Base-by-base conservation (phyloP, 495 filamentous ascomycete genomes). In the Annulohypoxylon stygium region DNA sequence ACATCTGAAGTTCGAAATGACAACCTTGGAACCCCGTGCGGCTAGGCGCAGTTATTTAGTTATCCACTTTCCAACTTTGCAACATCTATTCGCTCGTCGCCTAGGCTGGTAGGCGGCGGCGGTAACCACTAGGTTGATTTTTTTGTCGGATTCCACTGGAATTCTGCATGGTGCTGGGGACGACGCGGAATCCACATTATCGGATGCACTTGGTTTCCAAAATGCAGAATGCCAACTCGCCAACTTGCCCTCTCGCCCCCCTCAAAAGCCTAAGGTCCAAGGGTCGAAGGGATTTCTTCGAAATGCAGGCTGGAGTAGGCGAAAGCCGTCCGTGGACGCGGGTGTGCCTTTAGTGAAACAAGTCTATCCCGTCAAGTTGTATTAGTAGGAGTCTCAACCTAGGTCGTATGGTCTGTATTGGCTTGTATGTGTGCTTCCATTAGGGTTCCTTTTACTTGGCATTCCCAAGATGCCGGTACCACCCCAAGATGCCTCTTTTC, bases 391-490 rank as follows among this genome's bases (percentile, higher is more conserved):
- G 37, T 43, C 37, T 33, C 30, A 30, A 30, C 30, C 18, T 61
- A 39, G 26, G 33, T 16, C 25, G 39, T 64, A 23, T 53, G 23
- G 47, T 5, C 47, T 50, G 23, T 26, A 23, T 23, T 23, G 20
- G 20, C 20, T 23, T 23, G 48, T 26, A 16, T 54, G 57, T 60
- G 58, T 65, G 72, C 72, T 75, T 75, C 72, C 34, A 75, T 67
- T 61, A 71, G 39, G 67, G 55, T 74, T 74, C 67, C 71, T 74
- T 70, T 70, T 70, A 43, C 72, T 75, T 75, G 72, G 72, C 72
- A 71, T 75, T 71, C 64, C 72, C 72, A 75, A 75, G 72, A 75
- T 71, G 72, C 36, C 72, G 72, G 72, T 71, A 75, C 63, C 72
- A 71, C 72, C 67, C 48, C 36, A 70, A 74, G 67, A 74, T 70